Conservation (phyloP, 345 rosid genomes). For the Brassica cretica region DNA sequence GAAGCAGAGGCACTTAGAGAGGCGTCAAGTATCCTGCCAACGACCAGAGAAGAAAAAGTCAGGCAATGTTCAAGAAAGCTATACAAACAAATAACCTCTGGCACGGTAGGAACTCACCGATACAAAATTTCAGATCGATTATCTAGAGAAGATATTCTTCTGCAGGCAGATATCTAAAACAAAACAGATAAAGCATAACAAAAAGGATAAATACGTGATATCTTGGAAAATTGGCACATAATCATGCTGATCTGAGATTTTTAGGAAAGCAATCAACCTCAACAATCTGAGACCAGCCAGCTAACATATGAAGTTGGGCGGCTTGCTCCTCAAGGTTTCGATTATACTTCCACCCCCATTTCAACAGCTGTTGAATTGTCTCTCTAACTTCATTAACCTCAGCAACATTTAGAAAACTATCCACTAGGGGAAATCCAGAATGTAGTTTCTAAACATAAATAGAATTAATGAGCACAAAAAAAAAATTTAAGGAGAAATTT, state of each 20-base stretch:
- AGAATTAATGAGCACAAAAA: constrained; percentile 30
- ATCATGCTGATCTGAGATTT: constrained; percentile 3
- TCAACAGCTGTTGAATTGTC: constrained; percentile 73
- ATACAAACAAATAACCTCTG: constrained; percentile 10
- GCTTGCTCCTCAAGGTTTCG: constrained; percentile 97
- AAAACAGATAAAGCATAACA: constrained; percentile 22
- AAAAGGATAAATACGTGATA: constrained; percentile 1
- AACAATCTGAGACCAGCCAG: constrained; percentile 92
- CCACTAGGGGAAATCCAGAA: constrained; percentile 61
- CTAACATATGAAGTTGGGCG: constrained; percentile 96
- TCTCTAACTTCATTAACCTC: constrained; percentile 83
- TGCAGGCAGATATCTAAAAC: constrained; percentile 72
- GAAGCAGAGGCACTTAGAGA: constrained; percentile 89
- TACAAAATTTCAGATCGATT: constrained; percentile 76
- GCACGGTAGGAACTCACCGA: constrained; percentile 54
- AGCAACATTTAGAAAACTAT: constrained; percentile 57
- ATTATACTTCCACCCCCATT: constrained; percentile 98
- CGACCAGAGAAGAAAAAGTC: constrained; percentile 35
- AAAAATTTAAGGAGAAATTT: constrained; percentile 15
- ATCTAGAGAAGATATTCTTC: constrained; percentile 69
- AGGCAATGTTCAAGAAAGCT: constrained; percentile 26
- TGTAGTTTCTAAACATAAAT: constrained; percentile 59
- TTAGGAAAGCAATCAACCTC: constrained; percentile 57
- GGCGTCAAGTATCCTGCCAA: constrained; percentile 87
- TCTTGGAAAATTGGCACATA: background rate